phyloP scores from a whole-genome alignment of 1,284 basidiomycete species.

The Tetrapyrgos nigripes region DNA sequence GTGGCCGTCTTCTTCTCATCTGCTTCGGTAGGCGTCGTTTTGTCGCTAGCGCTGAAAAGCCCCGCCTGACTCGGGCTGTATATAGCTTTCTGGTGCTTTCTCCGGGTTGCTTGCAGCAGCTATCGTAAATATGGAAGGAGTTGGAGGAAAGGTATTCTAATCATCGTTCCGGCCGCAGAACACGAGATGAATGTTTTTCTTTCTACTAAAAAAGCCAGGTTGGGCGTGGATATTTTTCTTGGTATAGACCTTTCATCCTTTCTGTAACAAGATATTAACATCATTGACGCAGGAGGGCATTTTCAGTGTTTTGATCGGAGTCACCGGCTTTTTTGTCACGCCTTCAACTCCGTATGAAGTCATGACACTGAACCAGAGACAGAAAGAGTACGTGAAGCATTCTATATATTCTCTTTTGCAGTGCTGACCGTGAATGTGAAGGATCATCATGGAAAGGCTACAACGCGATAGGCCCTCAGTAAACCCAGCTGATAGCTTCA shows the following conservation, averaged over 20 bases:
- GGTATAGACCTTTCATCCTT: slow-evolving; percentile 31
- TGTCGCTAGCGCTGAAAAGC: neutral
- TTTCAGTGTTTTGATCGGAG: slow-evolving; percentile 54
- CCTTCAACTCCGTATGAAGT: slow-evolving; percentile 53
- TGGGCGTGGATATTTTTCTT: slow-evolving; percentile 76
- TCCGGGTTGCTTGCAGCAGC: slow-evolving; percentile 65
- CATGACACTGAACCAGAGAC: slow-evolving; percentile 44
- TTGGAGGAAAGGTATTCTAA: too few relatives aligned
- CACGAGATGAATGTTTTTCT: too few relatives aligned
- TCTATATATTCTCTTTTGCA: neutral
- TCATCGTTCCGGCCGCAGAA: too few relatives aligned
- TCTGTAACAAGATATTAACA: neutral
- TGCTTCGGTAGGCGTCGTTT: slow-evolving; percentile 50
- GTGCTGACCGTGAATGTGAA: neutral
- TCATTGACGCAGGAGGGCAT: slow-evolving; percentile 48
- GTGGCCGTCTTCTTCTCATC: slow-evolving; percentile 54
- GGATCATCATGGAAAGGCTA: slow-evolving; percentile 35
- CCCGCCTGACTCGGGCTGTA: neutral
- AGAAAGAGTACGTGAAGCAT: slow-evolving; percentile 45
- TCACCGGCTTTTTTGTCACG: slow-evolving; percentile 54
- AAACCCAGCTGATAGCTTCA: slow-evolving; percentile 37
- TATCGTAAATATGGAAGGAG: slow-evolving; percentile 56
- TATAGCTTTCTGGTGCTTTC: slow-evolving; percentile 55
- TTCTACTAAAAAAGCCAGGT: too few relatives aligned
- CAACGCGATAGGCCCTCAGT: slow-evolving; percentile 35